These are phyloP conservation scores for Colletotrichum eremochloae DNA, from an alignment of 2,329 filamentous ascomycete genomes.

Conservation along the genomic window DNA sequence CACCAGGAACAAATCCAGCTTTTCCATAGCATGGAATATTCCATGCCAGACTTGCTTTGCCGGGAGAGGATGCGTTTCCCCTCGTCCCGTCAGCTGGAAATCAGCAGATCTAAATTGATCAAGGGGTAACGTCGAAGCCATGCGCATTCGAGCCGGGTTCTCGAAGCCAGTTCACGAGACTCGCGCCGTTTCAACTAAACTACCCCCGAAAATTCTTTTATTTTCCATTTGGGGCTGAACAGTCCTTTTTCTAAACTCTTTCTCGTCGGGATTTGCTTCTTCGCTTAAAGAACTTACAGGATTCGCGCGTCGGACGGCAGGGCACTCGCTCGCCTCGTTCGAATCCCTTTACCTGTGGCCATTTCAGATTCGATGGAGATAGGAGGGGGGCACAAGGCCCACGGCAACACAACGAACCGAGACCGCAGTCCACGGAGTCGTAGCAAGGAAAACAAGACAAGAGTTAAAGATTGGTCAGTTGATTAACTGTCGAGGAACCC, in stretches of 20 bases:
- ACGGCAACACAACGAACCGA: not conserved
- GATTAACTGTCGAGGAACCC: not conserved
- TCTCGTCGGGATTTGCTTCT: not conserved
- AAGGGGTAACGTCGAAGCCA: not conserved
- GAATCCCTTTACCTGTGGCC: no score
- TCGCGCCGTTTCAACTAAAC: not conserved
- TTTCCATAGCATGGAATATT: not conserved
- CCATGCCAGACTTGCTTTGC: not conserved
- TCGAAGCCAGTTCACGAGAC: not conserved
- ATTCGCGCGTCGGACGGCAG: not conserved
- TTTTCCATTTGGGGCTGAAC: not conserved
- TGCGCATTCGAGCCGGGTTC: not conserved
- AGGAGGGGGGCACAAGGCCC: not conserved
- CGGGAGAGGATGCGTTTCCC: not conserved
- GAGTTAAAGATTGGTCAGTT: not conserved
- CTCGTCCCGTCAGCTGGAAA: not conserved
- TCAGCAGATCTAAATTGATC: not conserved
- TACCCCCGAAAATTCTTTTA: not conserved
- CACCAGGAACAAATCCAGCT: not conserved
- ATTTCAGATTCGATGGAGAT: not conserved
- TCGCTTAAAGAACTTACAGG: not conserved
- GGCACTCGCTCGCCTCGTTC: not conserved
- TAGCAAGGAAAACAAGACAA: not conserved
- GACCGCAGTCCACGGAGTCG: not conserved
- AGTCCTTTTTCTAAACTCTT: not conserved